A percentile compares a stretch with the other conserved stretches of the same genome.
Conservation (phyloP, 257 asterid species). For the Solanum ossicruentum region DNA sequence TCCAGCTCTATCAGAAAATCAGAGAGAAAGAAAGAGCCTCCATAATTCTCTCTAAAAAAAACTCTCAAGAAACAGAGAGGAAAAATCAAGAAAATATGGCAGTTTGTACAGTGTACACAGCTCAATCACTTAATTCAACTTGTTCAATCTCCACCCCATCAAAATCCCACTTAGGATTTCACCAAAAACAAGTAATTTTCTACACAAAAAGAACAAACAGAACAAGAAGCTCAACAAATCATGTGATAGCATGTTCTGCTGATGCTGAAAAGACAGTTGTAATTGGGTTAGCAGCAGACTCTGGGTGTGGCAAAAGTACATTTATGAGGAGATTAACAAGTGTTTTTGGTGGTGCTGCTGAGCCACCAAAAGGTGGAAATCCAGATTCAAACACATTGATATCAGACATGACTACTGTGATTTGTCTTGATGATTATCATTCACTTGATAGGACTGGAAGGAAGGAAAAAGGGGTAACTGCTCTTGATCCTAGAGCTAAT, state of each 20-base stretch:
- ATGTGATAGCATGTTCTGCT: constrained; percentile 45
- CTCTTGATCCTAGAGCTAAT: constrained; percentile 86
- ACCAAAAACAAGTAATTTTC: constrained; percentile 42
- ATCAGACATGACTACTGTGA: constrained; percentile 81
- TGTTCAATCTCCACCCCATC: constrained; percentile 60
- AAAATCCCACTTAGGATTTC: constrained; percentile 56
- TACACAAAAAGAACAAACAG: constrained; percentile 17
- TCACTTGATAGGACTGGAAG: constrained; percentile 89
- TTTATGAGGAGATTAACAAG: constrained; percentile 96
- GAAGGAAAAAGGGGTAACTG: constrained; percentile 87
- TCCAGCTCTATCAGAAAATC: background rate
- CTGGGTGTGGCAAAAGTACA: constrained; percentile 94
- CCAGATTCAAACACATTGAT: constrained; percentile 93
- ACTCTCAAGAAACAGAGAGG: constrained; percentile 6
- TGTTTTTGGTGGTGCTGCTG: constrained; percentile 97
- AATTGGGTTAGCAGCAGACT: constrained; percentile 86
- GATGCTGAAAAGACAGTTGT: constrained; percentile 43
- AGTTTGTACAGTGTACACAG: constrained; percentile 57
- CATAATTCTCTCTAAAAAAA: constrained; percentile 1
- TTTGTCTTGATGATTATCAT: constrained; percentile 86
- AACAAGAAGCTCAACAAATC: background rate
- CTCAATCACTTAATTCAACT: constrained; percentile 56
- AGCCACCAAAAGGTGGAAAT: constrained; percentile 91
- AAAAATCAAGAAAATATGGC: constrained; percentile 52
- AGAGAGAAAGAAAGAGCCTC: background rate